Base-by-base conservation (phyloP, 345 rosid species). In the Gossypium sturtianum region DNA sequence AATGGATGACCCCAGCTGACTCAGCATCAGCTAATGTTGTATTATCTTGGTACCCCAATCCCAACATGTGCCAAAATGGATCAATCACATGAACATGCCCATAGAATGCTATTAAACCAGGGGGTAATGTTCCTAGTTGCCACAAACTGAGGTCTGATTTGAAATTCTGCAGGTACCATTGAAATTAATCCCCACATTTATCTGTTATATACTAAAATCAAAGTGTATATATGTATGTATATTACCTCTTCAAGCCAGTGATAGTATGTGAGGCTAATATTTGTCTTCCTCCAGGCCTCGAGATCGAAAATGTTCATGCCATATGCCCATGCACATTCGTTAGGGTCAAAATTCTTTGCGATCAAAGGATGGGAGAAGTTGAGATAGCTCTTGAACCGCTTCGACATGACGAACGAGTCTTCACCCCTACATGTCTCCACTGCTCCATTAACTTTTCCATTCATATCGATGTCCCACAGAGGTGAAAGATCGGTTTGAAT, bases 31-130 rank as follows among this genome's bases (percentile, higher is more conserved):
- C 76, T 11, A 80, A 69, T 70, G 89, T 92, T 22, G 91, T 88
- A 69, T 86, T 88, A n/a, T 89, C 97, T 79, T 92, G 99, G 86
- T 92, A 94, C 27, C 99, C 99, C 1, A 95, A 86, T 41, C 98
- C 99, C 73, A 92, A 80, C 99, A 89, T 91, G 83, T 95, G 99
- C 99, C 99, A 95, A 81, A 91, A 95, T 4, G 98, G 96, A 83
- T 95, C 98, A 1, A 95, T 91, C 41, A 70, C 83, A 63, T 86
- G 96, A 23, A 95, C 93, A 29, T 91, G 96, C 2, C 97, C 93
- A n/a, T 87, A 92, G 83, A 95, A 95, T 75, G 99, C 97, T 63
- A 95, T 90, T 67, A 93, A 87, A 23, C 98, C 97, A 0, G 98
- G 99, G 11, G 99, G 98, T 72, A 93, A 77, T 52, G 99, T 93